These are phyloP conservation scores for Pythium plurisporium DNA, from an alignment of 352 stramenopile genomes.

Conservation along the genomic window DNA sequence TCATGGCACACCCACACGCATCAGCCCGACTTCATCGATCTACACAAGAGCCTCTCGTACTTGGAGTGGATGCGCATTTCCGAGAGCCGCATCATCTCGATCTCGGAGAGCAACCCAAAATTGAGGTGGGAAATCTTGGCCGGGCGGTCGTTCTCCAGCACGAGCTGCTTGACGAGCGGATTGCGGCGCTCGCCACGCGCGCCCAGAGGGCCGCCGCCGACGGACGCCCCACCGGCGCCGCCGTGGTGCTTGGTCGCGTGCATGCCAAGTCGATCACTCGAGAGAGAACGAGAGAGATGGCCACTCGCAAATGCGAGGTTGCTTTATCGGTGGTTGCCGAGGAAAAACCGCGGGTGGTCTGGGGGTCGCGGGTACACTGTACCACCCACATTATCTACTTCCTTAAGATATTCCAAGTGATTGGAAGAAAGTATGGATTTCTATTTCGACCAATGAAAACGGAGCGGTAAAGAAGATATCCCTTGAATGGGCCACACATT, in stretches of 20 bases:
- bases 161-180: conserved; percentile 86
- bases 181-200: conserved; percentile 64
- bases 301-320: too few relatives aligned
- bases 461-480: too few relatives aligned
- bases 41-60: conserved; percentile 18
- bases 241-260: conserved; percentile 21
- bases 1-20: neutral
- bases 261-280: neutral
- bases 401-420: neutral
- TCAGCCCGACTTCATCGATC: neutral
- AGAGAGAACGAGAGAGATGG: neutral
- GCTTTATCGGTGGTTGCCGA: too few relatives aligned
- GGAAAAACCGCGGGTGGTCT: too few relatives aligned
- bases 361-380: conserved; percentile 1
- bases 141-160: conserved; percentile 86
- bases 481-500: too few relatives aligned
- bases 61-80: conserved; percentile 93
- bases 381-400: neutral
- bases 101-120: conserved; percentile 95
- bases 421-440: conserved; percentile 3
- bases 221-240: conserved; percentile 1
- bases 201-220: conserved; percentile 15
- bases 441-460: neutral
- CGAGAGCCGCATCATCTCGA: conserved; percentile 95
- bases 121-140: conserved; percentile 97